Conservation (phyloP, 2,329 filamentous ascomycete species). For the Claviceps pazoutovae region DNA sequence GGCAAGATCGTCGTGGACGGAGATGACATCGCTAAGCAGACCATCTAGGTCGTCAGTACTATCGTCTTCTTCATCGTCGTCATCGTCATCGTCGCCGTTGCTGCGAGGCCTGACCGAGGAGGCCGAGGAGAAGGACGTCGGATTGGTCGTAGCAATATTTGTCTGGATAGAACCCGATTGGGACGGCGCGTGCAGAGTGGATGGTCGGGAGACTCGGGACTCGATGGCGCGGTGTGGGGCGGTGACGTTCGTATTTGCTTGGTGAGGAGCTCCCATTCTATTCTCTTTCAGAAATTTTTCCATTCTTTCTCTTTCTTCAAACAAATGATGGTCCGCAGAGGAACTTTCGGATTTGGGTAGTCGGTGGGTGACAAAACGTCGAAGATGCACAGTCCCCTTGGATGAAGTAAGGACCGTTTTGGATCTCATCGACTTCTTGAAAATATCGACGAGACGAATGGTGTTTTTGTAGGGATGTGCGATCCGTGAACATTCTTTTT, state of each 20-base stretch:
- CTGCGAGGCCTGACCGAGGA: neutral
- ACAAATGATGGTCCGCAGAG: no score
- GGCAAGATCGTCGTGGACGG: constrained; percentile 9
- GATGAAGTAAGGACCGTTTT: no score
- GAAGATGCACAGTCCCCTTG: no score
- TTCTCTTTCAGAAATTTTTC: no score
- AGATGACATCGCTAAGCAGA: neutral
- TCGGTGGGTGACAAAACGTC: no score
- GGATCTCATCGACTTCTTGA: no score
- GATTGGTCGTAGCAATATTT: neutral
- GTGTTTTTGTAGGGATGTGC: no score
- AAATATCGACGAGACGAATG: no score
- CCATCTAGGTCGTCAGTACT: neutral
- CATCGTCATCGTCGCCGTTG: neutral
- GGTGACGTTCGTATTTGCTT: neutral
- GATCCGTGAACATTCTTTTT: no score
- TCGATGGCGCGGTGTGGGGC: neutral
- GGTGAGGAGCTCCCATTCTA: neutral
- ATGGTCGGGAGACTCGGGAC: neutral
- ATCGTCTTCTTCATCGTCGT: neutral
- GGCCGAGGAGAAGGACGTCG: neutral
- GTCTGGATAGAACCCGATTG: neutral
- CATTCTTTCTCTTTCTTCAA: no score
- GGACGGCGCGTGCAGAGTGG: neutral
- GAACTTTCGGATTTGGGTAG: no score